Percentiles rank a stretch among this genome's conserved stretches.
Evolutionary conservation across 352 stramenopile species (phyloP).

Genomic region (Globisporangium takayamanum): DNA sequence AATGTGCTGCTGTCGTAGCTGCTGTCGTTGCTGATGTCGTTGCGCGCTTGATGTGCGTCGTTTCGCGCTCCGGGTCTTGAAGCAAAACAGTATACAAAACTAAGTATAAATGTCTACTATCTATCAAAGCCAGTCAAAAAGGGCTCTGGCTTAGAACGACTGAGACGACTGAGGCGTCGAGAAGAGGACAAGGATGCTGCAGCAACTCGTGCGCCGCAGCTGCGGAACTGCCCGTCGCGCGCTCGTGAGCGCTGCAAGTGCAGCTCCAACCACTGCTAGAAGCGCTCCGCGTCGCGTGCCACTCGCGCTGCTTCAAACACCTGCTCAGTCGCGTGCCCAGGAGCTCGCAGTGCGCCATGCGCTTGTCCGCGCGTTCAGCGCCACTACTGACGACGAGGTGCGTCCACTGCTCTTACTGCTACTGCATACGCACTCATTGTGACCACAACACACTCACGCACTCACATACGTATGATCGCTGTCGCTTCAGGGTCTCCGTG

Average conservation of each 20-base stretch:
- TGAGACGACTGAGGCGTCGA: not conserved
- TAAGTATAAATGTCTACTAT: no score
- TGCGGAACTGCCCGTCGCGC: not conserved
- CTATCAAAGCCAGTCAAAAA: no score
- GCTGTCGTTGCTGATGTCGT: not conserved
- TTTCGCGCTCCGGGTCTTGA: not conserved
- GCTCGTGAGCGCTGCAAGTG: not conserved
- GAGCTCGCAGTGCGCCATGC: not conserved
- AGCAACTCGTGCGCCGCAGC: conserved; percentile 6
- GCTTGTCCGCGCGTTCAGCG: conserved; percentile 19
- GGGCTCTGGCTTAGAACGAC: not conserved
- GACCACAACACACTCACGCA: not conserved
- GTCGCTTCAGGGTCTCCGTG: conserved; percentile 24
- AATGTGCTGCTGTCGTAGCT: not conserved
- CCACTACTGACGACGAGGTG: conserved; percentile 26
- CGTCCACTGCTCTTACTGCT: conserved; percentile 3
- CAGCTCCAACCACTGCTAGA: not conserved
- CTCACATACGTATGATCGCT: not conserved
- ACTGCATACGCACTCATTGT: no score
- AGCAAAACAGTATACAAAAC: no score
- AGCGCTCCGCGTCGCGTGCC: not conserved
- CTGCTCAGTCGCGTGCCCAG: not conserved
- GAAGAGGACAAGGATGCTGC: conserved; percentile 4
- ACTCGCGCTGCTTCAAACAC: not conserved
- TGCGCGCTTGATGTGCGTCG: conserved; percentile 3